Percentiles rank a stretch among this genome's conserved stretches.
Evolutionary conservation across 331 rosid genomes (phyloP).

Genomic region (Pyrus hybrid): DNA sequence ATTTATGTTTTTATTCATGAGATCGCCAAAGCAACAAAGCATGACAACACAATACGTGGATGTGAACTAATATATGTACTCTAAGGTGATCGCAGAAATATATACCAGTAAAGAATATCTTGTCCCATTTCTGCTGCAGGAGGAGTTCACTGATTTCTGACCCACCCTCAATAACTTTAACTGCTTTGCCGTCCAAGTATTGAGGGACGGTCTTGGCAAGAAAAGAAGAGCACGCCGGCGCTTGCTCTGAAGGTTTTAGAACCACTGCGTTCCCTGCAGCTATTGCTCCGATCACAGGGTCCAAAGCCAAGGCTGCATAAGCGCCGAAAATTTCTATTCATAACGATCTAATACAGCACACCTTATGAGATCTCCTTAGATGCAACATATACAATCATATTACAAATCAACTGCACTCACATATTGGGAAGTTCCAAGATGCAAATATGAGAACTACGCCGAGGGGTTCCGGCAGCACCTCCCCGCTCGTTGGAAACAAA

Average conservation of each 20-base stretch:
- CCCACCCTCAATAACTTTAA: slow-evolving; percentile 73
- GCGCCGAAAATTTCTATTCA: background rate
- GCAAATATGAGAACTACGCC: slow-evolving; percentile 80
- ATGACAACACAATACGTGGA: no score
- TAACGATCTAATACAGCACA: no score
- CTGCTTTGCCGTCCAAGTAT: slow-evolving; percentile 58
- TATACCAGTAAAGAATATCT: slow-evolving; percentile 91
- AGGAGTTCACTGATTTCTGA: slow-evolving; percentile 38
- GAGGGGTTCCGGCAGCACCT: slow-evolving; percentile 65
- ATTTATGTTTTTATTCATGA: no score
- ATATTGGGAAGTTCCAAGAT: slow-evolving; percentile 83
- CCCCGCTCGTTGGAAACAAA: slow-evolving; percentile 66
- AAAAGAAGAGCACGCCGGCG: slow-evolving; percentile 63
- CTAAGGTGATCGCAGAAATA: background rate
- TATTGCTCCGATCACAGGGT: slow-evolving; percentile 88
- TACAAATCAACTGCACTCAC: slow-evolving; percentile 40
- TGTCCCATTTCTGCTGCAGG: slow-evolving; percentile 67
- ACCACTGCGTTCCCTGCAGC: slow-evolving; percentile 77
- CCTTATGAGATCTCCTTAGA: background rate
- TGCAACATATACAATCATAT: background rate
- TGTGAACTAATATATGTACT: no score
- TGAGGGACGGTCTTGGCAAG: slow-evolving; percentile 58
- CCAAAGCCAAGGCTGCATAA: slow-evolving; percentile 59
- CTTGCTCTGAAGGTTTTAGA: slow-evolving; percentile 67
- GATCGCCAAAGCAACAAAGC: no score